Base-by-base conservation (phyloP, 768 basidiomycete species). In the Russula abietina region DNA sequence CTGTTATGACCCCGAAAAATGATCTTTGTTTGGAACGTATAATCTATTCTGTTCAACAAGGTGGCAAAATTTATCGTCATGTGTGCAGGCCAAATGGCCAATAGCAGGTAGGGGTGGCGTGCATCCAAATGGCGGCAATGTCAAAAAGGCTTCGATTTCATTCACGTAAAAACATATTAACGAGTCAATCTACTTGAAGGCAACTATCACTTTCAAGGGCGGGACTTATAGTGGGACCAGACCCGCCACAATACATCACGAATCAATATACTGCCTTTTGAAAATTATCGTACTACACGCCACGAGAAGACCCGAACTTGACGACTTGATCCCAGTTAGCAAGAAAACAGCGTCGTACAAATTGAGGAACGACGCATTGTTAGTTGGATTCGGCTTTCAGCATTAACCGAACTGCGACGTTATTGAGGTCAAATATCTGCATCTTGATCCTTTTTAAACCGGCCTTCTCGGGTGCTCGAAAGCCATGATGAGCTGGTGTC, bases 1-100 rank as follows among this genome's bases (percentile, higher is more conserved):
- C 24, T 30, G 14, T 39, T 16, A 9, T 36, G 67, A 26, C 55
- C 51, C 1, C 59, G 61, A 26, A 65, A 62, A 22, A 2, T 49
- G 12, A 14, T 63, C 7, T 9, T 63, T 10, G 45, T n/a, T 57
- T 22, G 14, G 12, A 8, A 22, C 58, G 8, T 53, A 38, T n/a
- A n/a, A n/a, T n/a, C n/a, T 16, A 17, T 38, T 38, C 7, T 50
- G 1, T 32, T 48, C 22, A 39, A 14, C 10, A 24, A 22, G 33
- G 30, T 26, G 26, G 32, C 10, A 3, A 22, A 11, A 26, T 30
- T 11, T 30, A 2, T 8, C 16, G 6, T 16, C 6, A 8, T 11
- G 26, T 16, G 45, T 43, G 26, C 38, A 14, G n/a, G n/a, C n/a
- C n/a, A n/a, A n/a, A n/a, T n/a, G 12, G 38, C 38, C 12, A 10